Evolutionary conservation across 1,139 yeast species (phyloP).

Genomic region (Yamadazyma conglobata): DNA sequence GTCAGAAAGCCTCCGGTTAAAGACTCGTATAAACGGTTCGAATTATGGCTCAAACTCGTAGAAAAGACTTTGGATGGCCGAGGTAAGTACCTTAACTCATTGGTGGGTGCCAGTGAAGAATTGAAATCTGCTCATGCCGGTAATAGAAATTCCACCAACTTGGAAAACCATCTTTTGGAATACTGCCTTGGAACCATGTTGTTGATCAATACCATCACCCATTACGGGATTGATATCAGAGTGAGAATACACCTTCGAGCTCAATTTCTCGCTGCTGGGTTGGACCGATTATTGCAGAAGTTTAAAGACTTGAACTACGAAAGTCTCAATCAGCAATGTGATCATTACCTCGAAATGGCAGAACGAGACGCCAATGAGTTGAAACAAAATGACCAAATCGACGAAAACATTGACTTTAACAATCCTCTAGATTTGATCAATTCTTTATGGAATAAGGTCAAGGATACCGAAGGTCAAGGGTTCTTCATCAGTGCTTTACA

Average conservation of each 20-base stretch:
- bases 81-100: conserved; percentile 78
- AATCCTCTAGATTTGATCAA: conserved; percentile 72
- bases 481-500: conserved; percentile 77
- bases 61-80: conserved; percentile 78
- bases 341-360: conserved; percentile 61
- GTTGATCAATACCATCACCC: conserved; percentile 69
- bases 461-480: conserved; percentile 69
- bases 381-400: conserved; percentile 56
- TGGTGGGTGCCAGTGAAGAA: conserved; percentile 94
- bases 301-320: conserved; percentile 64
- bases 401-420: conserved; percentile 59
- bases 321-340: conserved; percentile 61
- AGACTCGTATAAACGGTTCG: conserved; percentile 56
- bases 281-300: conserved; percentile 57
- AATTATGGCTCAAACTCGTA: conserved; percentile 78
- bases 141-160: conserved; percentile 16
- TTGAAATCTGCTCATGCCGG: conserved; percentile 56
- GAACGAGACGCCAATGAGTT: conserved; percentile 70
- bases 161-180: conserved; percentile 70
- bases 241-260: conserved; percentile 75
- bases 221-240: conserved; percentile 60
- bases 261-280: conserved; percentile 73
- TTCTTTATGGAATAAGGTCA: conserved; percentile 68
- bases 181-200: conserved; percentile 78
- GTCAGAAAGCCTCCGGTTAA: conserved; percentile 41